Evolutionary conservation across 2,329 filamentous ascomycete genomes (phyloP).

Genomic region (Fusarium staphyleae): DNA sequence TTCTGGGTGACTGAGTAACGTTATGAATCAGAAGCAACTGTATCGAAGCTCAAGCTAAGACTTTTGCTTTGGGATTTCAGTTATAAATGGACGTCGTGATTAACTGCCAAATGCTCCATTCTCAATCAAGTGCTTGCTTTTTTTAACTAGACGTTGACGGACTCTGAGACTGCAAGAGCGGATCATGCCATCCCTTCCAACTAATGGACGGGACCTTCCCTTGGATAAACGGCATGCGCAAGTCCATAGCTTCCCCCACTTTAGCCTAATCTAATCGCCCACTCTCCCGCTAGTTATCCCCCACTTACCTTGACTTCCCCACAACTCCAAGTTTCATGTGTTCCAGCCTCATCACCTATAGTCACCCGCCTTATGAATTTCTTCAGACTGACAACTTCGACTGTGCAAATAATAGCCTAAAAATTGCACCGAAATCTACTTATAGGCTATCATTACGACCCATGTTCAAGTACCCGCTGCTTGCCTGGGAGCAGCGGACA

Average conservation of each 20-base stretch:
- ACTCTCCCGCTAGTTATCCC: not conserved
- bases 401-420: not conserved
- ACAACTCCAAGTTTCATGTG: slow-evolving; percentile 34
- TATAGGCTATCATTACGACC: not conserved
- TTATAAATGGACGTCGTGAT: not conserved
- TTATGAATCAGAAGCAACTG: not conserved
- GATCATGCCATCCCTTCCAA: not conserved
- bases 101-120: not conserved
- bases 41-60: not conserved
- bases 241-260: not conserved
- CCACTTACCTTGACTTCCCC: slow-evolving; percentile 24
- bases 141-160: not conserved
- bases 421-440: not conserved
- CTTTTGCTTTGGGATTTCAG: not conserved
- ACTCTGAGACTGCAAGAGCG: slow-evolving; percentile 3
- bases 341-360: slow-evolving; percentile 14
- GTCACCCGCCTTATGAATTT: not conserved
- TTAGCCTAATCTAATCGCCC: slow-evolving; percentile 16
- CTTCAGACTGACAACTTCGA: not conserved
- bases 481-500: not conserved
- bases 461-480: not conserved
- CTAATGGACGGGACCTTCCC: slow-evolving; percentile 1
- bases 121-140: slow-evolving; percentile 21
- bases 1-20: no score
- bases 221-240: slow-evolving; percentile 6